Conservation (phyloP, 2,329 filamentous ascomycete genomes). For the Diaporthe aspalathi region DNA sequence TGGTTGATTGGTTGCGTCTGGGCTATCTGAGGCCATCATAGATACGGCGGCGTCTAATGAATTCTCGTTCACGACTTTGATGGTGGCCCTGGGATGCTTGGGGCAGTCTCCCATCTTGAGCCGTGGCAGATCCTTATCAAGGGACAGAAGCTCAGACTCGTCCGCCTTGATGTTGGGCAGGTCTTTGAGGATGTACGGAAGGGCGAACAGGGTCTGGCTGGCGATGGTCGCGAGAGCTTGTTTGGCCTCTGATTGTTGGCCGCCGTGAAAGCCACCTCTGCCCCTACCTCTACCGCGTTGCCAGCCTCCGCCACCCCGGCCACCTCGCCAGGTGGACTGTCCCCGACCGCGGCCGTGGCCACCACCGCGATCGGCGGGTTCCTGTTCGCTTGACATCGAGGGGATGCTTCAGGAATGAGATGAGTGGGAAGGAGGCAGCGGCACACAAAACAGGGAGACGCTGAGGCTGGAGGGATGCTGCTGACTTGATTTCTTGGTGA, state of each 20-base stretch:
- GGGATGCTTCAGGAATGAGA: background rate
- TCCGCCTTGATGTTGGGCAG: conserved; percentile 54
- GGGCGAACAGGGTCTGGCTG: conserved; percentile 58
- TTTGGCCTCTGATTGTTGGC: conserved; percentile 1
- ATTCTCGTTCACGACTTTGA: conserved; percentile 68
- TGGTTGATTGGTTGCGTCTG: background rate
- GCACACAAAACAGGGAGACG: background rate
- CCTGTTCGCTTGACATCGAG: conserved; percentile 23
- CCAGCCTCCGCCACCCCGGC: background rate
- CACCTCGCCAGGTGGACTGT: conserved; percentile 28
- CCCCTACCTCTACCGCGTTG: conserved; percentile 48
- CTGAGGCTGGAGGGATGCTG: background rate
- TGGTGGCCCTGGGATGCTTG: conserved; percentile 44
- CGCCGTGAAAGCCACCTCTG: conserved; percentile 8
- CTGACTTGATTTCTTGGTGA: background rate
- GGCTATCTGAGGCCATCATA: background rate
- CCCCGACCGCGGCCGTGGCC: background rate
- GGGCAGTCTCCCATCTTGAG: conserved; percentile 59
- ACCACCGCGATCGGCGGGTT: background rate
- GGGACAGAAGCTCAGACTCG: conserved; percentile 52
- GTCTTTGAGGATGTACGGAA: conserved; percentile 59
- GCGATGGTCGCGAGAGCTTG: conserved; percentile 55
- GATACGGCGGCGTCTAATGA: conserved; percentile 66
- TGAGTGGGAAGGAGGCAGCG: background rate
- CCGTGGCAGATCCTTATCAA: conserved; percentile 49